A percentile compares a stretch with the other conserved stretches of the same genome.
Evolutionary conservation across 108 stramenopile species (phyloP).

Genomic region (Phaeodactylum tricornutum): DNA sequence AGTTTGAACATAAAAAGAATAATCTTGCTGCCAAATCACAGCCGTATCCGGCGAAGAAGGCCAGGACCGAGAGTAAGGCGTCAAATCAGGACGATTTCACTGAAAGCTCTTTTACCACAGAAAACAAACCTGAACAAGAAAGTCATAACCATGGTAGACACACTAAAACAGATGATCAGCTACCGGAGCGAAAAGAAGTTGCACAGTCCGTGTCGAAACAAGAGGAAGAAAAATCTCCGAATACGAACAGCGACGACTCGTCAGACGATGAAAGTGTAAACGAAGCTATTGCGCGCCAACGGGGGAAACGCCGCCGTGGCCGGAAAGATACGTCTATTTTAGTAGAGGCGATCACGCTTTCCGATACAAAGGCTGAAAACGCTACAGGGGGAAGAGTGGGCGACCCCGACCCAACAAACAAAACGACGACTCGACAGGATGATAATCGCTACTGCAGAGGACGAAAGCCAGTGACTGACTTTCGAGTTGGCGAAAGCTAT

Average conservation of each 20-base stretch:
- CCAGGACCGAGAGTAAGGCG: neutral
- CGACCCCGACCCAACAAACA: conserved; percentile 5
- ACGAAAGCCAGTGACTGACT: conserved; percentile 82
- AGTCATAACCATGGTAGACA: neutral
- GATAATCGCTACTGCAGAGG: conserved; percentile 66
- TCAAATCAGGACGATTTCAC: neutral
- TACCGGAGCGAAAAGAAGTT: neutral
- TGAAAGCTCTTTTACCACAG: neutral
- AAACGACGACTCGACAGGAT: conserved; percentile 1
- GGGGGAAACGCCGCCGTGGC: conserved; percentile 27
- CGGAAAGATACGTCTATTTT: conserved; percentile 19
- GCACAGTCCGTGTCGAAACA: neutral
- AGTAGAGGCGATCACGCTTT: conserved; percentile 19
- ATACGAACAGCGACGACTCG: neutral
- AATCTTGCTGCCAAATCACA: neutral
- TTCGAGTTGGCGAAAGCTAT: conserved; percentile 41
- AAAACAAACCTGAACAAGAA: neutral
- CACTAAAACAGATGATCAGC: neutral
- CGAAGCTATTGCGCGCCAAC: conserved; percentile 10
- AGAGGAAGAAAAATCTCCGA: conserved; percentile 3
- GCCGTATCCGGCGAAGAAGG: neutral
- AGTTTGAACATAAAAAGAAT: conserved; percentile 32
- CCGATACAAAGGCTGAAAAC: conserved; percentile 11
- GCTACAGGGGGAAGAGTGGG: conserved; percentile 9
- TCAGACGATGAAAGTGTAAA: conserved; percentile 2